Conservation (phyloP, 352 stramenopile species). For the Blastocystis hominis region DNA sequence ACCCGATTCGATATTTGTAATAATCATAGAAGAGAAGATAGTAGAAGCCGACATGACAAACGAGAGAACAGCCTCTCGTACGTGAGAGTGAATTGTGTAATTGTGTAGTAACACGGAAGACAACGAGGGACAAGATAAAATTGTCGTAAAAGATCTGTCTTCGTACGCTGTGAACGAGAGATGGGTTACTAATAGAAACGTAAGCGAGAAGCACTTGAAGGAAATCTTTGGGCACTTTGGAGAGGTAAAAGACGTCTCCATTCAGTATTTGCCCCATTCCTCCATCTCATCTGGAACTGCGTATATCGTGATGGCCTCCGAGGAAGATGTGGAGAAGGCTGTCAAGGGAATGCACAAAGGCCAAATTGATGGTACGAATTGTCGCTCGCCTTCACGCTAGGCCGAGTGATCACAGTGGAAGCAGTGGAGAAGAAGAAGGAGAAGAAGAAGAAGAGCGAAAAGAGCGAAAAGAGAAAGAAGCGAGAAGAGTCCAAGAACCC, state of each 20-base stretch:
- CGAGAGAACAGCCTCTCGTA: not conserved
- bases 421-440: not conserved
- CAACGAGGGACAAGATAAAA: not conserved
- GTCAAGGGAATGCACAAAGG: conserved; percentile 38
- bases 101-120: not conserved
- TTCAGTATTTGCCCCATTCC: not conserved
- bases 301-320: not conserved
- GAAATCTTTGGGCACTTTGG: conserved; percentile 42
- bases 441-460: not conserved
- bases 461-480: not conserved
- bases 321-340: not conserved
- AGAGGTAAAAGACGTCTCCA: not conserved
- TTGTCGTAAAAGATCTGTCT: conserved; percentile 9
- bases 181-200: not conserved
- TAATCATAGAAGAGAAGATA: not conserved
- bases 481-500: not conserved
- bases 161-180: not conserved
- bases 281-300: not conserved
- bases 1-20: not conserved
- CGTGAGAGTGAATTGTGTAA: too few species aligned
- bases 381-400: not conserved
- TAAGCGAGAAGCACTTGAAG: conserved; percentile 35
- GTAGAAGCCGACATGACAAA: not conserved
- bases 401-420: not conserved
- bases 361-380: not conserved